Percentiles rank a stretch among this genome's conserved stretches.
These are phyloP conservation scores for Didymella segeticola DNA, from an alignment of 2,329 filamentous ascomycete genomes.

Conservation along the genomic window DNA sequence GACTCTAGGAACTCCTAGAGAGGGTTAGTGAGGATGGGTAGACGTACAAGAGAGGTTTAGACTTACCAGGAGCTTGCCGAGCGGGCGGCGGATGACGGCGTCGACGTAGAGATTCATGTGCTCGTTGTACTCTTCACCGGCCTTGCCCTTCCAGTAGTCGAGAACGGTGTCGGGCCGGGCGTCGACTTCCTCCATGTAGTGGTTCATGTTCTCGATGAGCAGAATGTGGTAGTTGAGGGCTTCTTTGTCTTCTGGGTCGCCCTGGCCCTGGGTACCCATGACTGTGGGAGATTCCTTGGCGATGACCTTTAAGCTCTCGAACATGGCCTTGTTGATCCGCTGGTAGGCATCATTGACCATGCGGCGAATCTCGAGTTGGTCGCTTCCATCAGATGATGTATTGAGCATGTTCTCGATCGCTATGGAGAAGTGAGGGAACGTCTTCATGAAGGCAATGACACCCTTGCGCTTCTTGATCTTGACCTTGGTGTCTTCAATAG, in stretches of 20 bases:
- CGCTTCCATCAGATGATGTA: conserved; percentile 58
- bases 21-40: conserved; percentile 16
- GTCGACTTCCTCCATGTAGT: conserved; percentile 92
- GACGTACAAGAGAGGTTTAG: background rate
- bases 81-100: conserved; percentile 84
- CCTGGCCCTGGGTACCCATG: conserved; percentile 60
- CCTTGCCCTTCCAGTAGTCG: conserved; percentile 81
- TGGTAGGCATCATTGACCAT: conserved; percentile 87
- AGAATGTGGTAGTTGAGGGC: conserved; percentile 97
- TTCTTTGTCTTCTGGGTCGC: conserved; percentile 88
- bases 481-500: conserved; percentile 97
- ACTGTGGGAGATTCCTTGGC: conserved; percentile 70
- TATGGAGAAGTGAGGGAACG: conserved; percentile 85
- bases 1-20: conserved; percentile 82
- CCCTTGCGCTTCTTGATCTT: conserved; percentile 99
- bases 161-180: conserved; percentile 75
- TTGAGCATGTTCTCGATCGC: conserved; percentile 83
- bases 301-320: conserved; percentile 94
- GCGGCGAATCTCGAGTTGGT: conserved; percentile 70
- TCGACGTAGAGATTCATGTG: conserved; percentile 88
- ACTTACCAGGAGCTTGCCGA: conserved; percentile 78
- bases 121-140: conserved; percentile 78
- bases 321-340: conserved; percentile 92
- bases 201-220: conserved; percentile 98
- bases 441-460: conserved; percentile 92